These are phyloP conservation scores for Narthecium ossifragum DNA, from an alignment of 106 monocot species.

Conservation along the genomic window DNA sequence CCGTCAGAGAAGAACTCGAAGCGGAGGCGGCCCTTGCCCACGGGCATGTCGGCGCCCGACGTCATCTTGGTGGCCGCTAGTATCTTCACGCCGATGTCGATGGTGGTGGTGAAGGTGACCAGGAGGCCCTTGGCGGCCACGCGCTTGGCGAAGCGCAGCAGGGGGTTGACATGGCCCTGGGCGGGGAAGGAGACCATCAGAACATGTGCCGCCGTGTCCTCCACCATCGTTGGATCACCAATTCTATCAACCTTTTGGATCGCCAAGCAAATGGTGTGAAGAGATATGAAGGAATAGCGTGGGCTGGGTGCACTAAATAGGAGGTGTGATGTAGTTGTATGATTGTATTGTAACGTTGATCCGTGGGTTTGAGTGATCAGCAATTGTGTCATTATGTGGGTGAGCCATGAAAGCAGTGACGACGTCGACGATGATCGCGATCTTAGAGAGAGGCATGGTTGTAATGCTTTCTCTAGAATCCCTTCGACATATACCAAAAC, in stretches of 20 bases:
- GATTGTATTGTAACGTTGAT: no score
- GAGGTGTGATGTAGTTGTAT: no score
- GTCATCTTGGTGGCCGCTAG: conserved; percentile 12
- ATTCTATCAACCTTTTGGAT: no score
- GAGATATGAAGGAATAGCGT: no score
- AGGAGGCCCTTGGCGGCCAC: conserved; percentile 63
- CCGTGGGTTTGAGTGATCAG: background rate
- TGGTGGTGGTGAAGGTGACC: conserved; percentile 56
- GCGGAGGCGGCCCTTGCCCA: conserved; percentile 53
- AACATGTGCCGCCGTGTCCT: conserved; percentile 25
- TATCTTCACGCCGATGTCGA: conserved; percentile 27
- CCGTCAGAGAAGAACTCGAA: conserved; percentile 66
- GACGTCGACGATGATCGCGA: no score
- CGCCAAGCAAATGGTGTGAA: background rate
- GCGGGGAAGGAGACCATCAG: conserved; percentile 55
- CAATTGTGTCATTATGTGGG: background rate
- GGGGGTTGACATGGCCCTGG: conserved; percentile 78
- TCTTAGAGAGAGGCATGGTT: no score
- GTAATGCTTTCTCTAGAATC: no score
- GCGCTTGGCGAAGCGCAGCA: conserved; percentile 63
- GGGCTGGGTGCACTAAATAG: no score
- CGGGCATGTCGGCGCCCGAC: conserved; percentile 10
- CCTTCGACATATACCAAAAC: no score
- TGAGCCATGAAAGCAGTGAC: no score
- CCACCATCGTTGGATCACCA: background rate